Percentiles rank a stretch among this genome's conserved stretches.
These are phyloP conservation scores for Kurtzmaniella cleridarum DNA, from an alignment of 805 yeast species.

Conservation along the genomic window DNA sequence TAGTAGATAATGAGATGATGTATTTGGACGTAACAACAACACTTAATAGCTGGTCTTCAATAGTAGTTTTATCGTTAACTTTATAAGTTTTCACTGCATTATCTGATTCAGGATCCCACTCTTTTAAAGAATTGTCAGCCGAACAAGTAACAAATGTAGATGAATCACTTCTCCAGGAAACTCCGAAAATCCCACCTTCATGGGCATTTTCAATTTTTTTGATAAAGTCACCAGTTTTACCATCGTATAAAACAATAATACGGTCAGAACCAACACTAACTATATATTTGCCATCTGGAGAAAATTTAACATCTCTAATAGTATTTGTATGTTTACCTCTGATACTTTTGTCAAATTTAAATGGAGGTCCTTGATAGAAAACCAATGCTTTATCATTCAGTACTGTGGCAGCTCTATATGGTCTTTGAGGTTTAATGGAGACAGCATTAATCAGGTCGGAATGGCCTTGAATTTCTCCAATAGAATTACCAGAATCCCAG, in stretches of 20 bases:
- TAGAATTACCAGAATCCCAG: conserved; percentile 93
- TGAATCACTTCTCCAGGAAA: conserved; percentile 62
- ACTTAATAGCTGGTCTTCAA: conserved; percentile 75
- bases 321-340: conserved; percentile 74
- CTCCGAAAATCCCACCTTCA: conserved; percentile 74
- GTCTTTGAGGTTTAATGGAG: conserved; percentile 77
- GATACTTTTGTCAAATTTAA: conserved; percentile 70
- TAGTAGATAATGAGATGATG: conserved; percentile 60
- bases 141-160: conserved; percentile 68
- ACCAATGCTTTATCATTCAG: conserved; percentile 85
- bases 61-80: conserved; percentile 30
- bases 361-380: conserved; percentile 89
- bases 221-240: conserved; percentile 74
- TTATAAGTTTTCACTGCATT: conserved; percentile 36
- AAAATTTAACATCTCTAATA: conserved; percentile 73
- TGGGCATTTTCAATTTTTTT: conserved; percentile 51
- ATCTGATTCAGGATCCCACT: conserved; percentile 50
- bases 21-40: conserved; percentile 59
- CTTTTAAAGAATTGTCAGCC: conserved; percentile 72
- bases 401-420: conserved; percentile 89
- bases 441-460: conserved; percentile 79
- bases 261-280: conserved; percentile 87
- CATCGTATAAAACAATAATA: conserved; percentile 72
- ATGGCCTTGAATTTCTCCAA: conserved; percentile 95
- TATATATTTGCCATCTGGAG: conserved; percentile 72